Percentiles rank a stretch among this genome's conserved stretches.
These are phyloP conservation scores for Ustilago trichophora DNA, from an alignment of 1,284 basidiomycete species.

Conservation along the genomic window DNA sequence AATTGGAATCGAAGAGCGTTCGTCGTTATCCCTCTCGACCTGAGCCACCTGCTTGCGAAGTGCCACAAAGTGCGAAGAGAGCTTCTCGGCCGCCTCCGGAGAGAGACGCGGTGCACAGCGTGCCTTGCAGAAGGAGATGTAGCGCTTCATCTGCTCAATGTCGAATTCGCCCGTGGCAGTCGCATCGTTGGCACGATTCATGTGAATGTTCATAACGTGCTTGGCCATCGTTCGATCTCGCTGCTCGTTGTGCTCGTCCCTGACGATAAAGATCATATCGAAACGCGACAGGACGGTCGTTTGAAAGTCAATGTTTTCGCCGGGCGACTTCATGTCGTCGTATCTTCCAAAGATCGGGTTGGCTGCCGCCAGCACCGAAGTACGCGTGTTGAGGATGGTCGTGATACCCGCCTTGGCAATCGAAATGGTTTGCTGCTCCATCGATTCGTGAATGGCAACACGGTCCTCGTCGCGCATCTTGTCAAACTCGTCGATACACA, in stretches of 20 bases:
- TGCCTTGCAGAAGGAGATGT: slow-evolving; percentile 92
- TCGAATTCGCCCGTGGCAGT: slow-evolving; percentile 85
- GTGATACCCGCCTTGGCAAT: slow-evolving; percentile 99
- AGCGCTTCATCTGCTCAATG: slow-evolving; percentile 98
- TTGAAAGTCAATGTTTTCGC: slow-evolving; percentile 98
- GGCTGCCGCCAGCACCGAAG: slow-evolving; percentile 94
- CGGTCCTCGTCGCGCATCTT: slow-evolving; percentile 99
- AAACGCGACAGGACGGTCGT: slow-evolving; percentile 98
- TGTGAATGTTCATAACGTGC: slow-evolving; percentile 98
- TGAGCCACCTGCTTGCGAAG: slow-evolving; percentile 94
- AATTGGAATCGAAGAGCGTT: slow-evolving; percentile 96
- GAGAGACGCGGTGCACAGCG: slow-evolving; percentile 96
- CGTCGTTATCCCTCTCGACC: slow-evolving; percentile 95
- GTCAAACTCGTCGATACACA: slow-evolving; percentile 99
- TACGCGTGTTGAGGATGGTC: slow-evolving; percentile 94
- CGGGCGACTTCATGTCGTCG: slow-evolving; percentile 95
- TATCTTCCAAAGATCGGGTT: slow-evolving; percentile 99
- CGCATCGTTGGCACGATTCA: slow-evolving; percentile 79
- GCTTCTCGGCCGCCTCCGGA: slow-evolving; percentile 91
- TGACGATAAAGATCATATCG: slow-evolving; percentile 99
- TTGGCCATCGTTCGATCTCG: slow-evolving; percentile 93
- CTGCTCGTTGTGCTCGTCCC: slow-evolving; percentile 95
- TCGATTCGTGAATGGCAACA: slow-evolving; percentile 98
- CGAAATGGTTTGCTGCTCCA: slow-evolving; percentile 99
- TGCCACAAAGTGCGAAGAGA: slow-evolving; percentile 95